phyloP scores from a whole-genome alignment of 2,329 filamentous ascomycete species.

The Claviceps humidiphila region DNA sequence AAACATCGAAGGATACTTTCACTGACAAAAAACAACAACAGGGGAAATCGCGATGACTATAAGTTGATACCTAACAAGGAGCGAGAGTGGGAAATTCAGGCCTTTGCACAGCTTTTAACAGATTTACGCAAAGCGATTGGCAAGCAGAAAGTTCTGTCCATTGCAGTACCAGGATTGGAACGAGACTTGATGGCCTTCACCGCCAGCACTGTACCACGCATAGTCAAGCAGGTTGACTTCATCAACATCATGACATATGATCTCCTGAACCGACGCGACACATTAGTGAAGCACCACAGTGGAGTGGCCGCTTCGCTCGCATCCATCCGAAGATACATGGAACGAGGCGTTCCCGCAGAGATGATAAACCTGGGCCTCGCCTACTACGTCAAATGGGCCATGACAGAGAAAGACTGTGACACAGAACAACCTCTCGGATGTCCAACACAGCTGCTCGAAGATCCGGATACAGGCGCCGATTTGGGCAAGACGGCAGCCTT shows the following conservation, averaged over 20 bases:
- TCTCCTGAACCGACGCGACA: conserved; percentile 56
- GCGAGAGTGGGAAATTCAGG: conserved; percentile 47
- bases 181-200: conserved; percentile 58
- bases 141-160: conserved; percentile 44
- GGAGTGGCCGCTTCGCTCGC: conserved; percentile 42
- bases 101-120: conserved; percentile 47
- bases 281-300: conserved; percentile 49
- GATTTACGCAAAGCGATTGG: conserved; percentile 46
- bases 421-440: conserved; percentile 36
- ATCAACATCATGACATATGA: conserved; percentile 61
- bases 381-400: conserved; percentile 56
- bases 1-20: background rate
- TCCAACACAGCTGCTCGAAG: conserved; percentile 42
- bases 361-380: conserved; percentile 52
- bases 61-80: conserved; percentile 46
- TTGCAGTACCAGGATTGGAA: conserved; percentile 52
- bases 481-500: conserved; percentile 44
- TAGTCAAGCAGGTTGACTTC: conserved; percentile 48
- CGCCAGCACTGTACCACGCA: conserved; percentile 39
- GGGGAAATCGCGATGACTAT: conserved; percentile 59
- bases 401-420: conserved; percentile 28
- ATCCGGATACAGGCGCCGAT: conserved; percentile 43
- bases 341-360: conserved; percentile 33
- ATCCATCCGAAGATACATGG: conserved; percentile 46
- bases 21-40: conserved; percentile 10